phyloP scores from a whole-genome alignment of 139 green algal genomes.

The Asterochloris sp. region DNA sequence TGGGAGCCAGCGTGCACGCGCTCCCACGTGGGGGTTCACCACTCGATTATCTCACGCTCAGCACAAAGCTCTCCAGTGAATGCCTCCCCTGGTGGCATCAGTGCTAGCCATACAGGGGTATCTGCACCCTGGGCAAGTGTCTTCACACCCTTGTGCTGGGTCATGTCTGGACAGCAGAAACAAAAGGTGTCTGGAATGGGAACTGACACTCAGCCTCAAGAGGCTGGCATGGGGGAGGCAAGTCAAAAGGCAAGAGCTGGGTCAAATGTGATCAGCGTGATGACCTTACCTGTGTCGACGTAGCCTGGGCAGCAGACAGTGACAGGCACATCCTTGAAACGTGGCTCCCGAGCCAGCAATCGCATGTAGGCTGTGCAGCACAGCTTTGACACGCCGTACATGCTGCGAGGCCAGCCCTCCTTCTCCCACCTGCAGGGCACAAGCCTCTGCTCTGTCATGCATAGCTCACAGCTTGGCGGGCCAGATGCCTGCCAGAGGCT shows the following conservation, averaged over 20 bases:
- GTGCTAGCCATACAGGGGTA: conserved; percentile 58
- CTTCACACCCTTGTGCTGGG: conserved; percentile 34
- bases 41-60: conserved; percentile 26
- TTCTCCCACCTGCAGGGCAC: conserved; percentile 4
- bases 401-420: conserved; percentile 37
- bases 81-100: conserved; percentile 24
- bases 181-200: neutral
- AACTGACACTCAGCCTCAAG: too few relatives aligned
- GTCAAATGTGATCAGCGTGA: too few relatives aligned
- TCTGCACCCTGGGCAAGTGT: conserved; percentile 48
- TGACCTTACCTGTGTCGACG: neutral
- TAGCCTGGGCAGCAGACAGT: conserved; percentile 53
- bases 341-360: conserved; percentile 45
- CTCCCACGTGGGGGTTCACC: too few relatives aligned
- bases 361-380: conserved; percentile 48
- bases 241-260: too few relatives aligned
- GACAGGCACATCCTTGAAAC: conserved; percentile 33
- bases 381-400: conserved; percentile 65
- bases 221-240: too few relatives aligned
- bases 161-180: conserved; percentile 47
- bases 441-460: neutral
- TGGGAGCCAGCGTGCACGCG: too few relatives aligned
- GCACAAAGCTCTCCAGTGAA: conserved; percentile 33
- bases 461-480: neutral
- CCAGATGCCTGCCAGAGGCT: neutral